Evolutionary conservation across 306 rosid species (phyloP).

Genomic region (Fragaria ananassa): DNA sequence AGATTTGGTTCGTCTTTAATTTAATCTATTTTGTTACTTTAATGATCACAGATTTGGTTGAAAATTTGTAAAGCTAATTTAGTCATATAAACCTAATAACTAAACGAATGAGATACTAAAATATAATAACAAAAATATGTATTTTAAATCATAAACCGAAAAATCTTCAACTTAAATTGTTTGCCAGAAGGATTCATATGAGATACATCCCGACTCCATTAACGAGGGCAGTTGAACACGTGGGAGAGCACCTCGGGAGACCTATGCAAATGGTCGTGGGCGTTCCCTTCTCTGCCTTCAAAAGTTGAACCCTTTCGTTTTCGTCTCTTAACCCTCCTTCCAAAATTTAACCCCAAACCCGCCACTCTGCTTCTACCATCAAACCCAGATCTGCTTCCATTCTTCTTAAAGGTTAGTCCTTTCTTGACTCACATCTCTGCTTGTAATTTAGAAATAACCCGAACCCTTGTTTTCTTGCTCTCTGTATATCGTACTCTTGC

Average conservation of each 20-base stretch:
- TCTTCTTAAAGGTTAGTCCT: background rate
- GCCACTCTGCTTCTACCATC: background rate
- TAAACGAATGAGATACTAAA: fast-evolving
- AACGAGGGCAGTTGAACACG: too few species aligned
- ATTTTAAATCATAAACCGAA: too few species aligned
- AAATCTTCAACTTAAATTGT: fast-evolving
- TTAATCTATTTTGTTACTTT: too few species aligned
- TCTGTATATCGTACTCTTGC: background rate
- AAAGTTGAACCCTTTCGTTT: background rate
- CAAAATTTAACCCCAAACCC: background rate
- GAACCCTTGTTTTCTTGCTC: background rate
- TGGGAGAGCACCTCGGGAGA: too few species aligned
- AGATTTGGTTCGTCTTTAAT: too few species aligned
- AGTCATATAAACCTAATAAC: too few species aligned
- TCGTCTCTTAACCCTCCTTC: background rate
- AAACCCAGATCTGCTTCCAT: conserved; percentile 3
- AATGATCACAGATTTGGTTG: too few species aligned
- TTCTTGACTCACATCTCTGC: background rate
- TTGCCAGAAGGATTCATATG: too few species aligned
- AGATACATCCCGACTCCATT: too few species aligned
- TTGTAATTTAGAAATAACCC: background rate
- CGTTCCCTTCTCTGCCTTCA: background rate
- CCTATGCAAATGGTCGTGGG: background rate
- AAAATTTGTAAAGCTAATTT: too few species aligned
- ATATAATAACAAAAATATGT: too few species aligned